Percentiles rank a stretch among this genome's conserved stretches.
phyloP scores from a whole-genome alignment of 164 flowering plant genomes.

The Tetracentron sinense region DNA sequence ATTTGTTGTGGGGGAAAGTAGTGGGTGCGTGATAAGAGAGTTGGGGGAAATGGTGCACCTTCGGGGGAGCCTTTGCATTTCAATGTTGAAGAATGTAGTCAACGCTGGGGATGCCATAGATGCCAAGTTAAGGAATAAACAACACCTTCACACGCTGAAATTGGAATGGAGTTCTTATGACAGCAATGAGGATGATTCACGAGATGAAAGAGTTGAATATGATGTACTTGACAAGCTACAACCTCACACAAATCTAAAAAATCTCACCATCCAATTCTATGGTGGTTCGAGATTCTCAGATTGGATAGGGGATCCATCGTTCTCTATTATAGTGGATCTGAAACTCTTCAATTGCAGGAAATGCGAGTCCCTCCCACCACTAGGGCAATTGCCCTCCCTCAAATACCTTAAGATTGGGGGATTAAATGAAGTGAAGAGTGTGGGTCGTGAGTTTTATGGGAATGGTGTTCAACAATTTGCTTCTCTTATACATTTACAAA shows the following conservation, averaged over 20 bases:
- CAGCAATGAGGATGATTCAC: background rate
- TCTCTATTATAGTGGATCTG: background rate
- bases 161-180: background rate
- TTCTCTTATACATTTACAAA: constrained; percentile 8
- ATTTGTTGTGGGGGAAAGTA: background rate
- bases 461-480: background rate
- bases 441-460: background rate
- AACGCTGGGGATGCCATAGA: background rate
- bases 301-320: constrained; percentile 17
- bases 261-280: constrained; percentile 4
- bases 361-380: constrained; percentile 25
- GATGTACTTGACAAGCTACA: background rate
- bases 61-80: background rate
- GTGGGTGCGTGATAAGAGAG: background rate
- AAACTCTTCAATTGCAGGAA: constrained; percentile 6
- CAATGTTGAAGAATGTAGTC: background rate
- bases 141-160: background rate
- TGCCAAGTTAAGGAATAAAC: background rate
- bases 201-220: background rate
- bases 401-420: background rate
- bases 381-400: constrained; percentile 26
- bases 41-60: background rate
- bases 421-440: background rate
- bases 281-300: constrained; percentile 18
- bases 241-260: constrained; percentile 16